Evolutionary conservation across 768 basidiomycete species (phyloP), one percentile per base, ranked within the genome.

Genomic region (Imleria badia): DNA sequence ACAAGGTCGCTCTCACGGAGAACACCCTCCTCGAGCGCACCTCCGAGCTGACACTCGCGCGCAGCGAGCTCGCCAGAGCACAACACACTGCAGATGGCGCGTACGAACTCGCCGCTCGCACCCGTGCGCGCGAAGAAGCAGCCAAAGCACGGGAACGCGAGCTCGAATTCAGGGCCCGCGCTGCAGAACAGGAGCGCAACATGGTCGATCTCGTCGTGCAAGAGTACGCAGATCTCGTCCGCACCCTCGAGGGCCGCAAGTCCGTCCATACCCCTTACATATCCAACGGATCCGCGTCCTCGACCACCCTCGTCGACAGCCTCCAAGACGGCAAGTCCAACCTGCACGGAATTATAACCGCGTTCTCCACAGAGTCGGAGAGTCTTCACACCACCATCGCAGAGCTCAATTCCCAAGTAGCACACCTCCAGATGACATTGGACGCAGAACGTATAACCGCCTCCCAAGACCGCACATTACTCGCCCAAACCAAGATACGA

Each of bases 161-260:
- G 30, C 65, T 87, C 46, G 74, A 79, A 58, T 56, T 73, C 57
- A 77, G 69, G 59, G 66, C 82, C 4, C 73, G 70, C 35, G 73
- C 72, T 20, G 77, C 78, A 5, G 80, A 85, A 56, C 84, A 88
- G 65, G 80, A 85, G 56, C 71, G 74, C 33, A 77, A 75, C 59
- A 81, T 89, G 66, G 76, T 78, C 38, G 89, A 91, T 52, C 65
- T 79, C 30, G 85, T 83, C 6, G 78, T 91, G 15, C 74, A 78
- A 48, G 87, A 91, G 59, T 92, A 92, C 48, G 90, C 90, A 0
- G 82, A 82, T 54, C 78, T 92, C 14, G 90, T 91, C 13, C 77
- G 88, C 19, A 76, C 71, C 2, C 74, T 91, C 50, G 85, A 89
- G 61, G 76, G 77, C 17, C 74, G 77, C 54, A 67, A 66, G 51